phyloP scores from a whole-genome alignment of 352 stramenopile genomes.

The Elongisporangium anandrum region DNA sequence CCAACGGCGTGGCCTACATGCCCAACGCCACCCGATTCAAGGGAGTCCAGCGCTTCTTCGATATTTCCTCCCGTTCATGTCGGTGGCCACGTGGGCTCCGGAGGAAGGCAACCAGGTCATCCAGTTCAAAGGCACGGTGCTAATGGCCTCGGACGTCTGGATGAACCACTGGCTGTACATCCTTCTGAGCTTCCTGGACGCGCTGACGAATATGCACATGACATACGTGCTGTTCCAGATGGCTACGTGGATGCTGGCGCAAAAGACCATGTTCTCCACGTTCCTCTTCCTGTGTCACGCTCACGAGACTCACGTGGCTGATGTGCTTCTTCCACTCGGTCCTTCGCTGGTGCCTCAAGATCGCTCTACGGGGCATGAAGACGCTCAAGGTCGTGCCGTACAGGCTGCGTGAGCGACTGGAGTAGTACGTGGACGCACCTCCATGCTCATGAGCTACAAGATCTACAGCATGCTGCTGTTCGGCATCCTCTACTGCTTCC shows the following conservation, averaged over 20 bases:
- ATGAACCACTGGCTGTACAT: conserved; percentile 49
- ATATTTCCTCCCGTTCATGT: conserved; percentile 34
- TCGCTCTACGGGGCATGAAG: conserved; percentile 71
- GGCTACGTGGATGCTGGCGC: conserved; percentile 27
- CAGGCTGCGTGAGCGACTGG: conserved; percentile 9
- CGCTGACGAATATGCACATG: conserved; percentile 21
- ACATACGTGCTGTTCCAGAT: conserved; percentile 28
- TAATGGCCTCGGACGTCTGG: conserved; percentile 36
- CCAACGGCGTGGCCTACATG: conserved; percentile 10
- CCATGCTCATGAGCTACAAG: conserved; percentile 48
- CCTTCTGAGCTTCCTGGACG: conserved; percentile 25
- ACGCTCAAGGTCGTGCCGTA: conserved; percentile 51
- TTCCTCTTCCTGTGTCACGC: conserved; percentile 28
- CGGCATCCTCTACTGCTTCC: conserved; percentile 18
- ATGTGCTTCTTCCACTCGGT: conserved; percentile 28
- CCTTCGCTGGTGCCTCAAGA: conserved; percentile 7
- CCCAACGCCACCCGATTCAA: conserved; percentile 1
- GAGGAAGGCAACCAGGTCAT: conserved; percentile 5
- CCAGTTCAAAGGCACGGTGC: conserved; percentile 16
- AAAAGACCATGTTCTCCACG: conserved; percentile 17
- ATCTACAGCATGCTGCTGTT: conserved; percentile 35
- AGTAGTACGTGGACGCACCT: conserved; percentile 26
- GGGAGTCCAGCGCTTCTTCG: conserved; percentile 17
- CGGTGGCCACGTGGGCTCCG: conserved; percentile 4
- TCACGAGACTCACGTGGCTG: conserved; percentile 29